Percentiles rank a stretch among this genome's conserved stretches.
These are phyloP conservation scores for Pilatotrama ljubarskyi DNA, from an alignment of 768 basidiomycete species.

Conservation along the genomic window DNA sequence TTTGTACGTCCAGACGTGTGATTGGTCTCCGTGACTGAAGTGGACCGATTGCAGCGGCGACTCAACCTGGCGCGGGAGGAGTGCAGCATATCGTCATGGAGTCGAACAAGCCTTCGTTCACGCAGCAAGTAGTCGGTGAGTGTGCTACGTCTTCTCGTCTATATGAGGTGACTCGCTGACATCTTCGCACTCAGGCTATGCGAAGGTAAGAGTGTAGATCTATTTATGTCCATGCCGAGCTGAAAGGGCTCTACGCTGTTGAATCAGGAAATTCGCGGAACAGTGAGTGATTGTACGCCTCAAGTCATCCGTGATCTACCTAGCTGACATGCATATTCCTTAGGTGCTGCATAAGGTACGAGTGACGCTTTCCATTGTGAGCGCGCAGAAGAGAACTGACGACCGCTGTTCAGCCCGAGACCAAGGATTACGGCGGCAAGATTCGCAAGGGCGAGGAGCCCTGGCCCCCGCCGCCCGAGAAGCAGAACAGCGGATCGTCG, in stretches of 20 bases:
- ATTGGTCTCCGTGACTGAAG: not conserved
- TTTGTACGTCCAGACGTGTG: not conserved
- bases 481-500: not conserved
- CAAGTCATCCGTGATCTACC: not conserved
- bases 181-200: not conserved
- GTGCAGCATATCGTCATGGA: conserved; percentile 7
- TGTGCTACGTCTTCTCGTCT: not conserved
- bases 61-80: conserved; percentile 11
- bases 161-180: not conserved
- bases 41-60: not conserved
- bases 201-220: not conserved
- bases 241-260: too few species aligned
- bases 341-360: conserved; percentile 12
- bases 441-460: conserved; percentile 19
- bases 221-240: not conserved
- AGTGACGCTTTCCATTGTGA: not conserved
- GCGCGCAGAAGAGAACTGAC: not conserved
- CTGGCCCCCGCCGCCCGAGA: conserved; percentile 8
- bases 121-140: conserved; percentile 17
- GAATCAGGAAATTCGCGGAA: conserved; percentile 20
- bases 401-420: not conserved
- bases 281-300: not conserved
- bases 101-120: conserved; percentile 12
- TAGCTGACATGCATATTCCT: too few species aligned
- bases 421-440: conserved; percentile 15